Evolutionary conservation across 495 filamentous ascomycete genomes (phyloP), one percentile per base, ranked within the genome.

Genomic region (Daldinia bambusicola): DNA sequence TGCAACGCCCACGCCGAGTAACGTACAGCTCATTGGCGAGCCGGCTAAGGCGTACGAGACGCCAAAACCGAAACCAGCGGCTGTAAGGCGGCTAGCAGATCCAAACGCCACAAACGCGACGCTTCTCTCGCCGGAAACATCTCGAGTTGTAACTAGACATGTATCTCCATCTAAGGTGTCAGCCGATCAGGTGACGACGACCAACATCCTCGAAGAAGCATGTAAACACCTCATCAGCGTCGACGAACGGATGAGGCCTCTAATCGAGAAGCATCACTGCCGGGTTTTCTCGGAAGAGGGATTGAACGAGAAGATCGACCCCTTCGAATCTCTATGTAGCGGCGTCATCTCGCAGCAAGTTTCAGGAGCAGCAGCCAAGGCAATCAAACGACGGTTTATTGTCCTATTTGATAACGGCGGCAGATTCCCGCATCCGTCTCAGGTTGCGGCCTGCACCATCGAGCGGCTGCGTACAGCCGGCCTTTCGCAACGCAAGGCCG

Each of bases 321-420:
- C 95, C 3, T 99, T 98, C 76, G 89, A 88, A 58, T 90, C 89
- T 60, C 85, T 99, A 43, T 85, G 86, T 26, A 92, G 88, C 77
- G 90, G 93, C 52, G 98, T 99, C 71, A 97, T 98, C 65, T 92
- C 92, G 50, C 95, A 99, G 78, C 95, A 99, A 78, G 95, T 99
- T 12, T 95, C 93, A 16, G 93, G 95, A 16, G 92, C 93, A 4
- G 95, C 95, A 2, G 96, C 95, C 26, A 90, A 86, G 64, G 89
- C 91, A 4, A 98, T 99, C 75, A 92, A 93, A 69, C 87, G 86
- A 13, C 94, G 91, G 70, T 98, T 98, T 79, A 82, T 97, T 40
- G 83, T 82, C 12, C 82, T 98, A n/a, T 97, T 97, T 77, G 76
- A 85, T 66, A 71, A 78, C 1, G 75, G 76, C 48, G 40, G 45